phyloP scores from a whole-genome alignment of 495 filamentous ascomycete genomes.

The Trichoderma orchidacearum region DNA sequence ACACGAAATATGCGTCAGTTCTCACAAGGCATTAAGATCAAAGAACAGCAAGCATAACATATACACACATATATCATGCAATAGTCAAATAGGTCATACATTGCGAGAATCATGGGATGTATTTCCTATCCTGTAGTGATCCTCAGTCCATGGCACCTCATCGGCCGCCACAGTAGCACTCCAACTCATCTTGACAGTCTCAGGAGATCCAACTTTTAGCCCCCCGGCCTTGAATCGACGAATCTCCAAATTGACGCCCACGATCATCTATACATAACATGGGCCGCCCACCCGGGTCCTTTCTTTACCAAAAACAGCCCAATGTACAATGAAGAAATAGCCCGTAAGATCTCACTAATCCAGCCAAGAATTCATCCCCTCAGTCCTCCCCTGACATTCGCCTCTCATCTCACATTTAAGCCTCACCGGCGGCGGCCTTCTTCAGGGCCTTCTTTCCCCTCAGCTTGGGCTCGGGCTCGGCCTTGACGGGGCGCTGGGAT shows the following conservation, averaged over 20 bases:
- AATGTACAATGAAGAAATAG: neutral
- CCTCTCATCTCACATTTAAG: conserved; percentile 4
- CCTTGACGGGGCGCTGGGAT: conserved; percentile 69
- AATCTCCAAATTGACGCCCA: too few relatives aligned
- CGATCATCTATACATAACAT: neutral
- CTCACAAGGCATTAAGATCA: too few relatives aligned
- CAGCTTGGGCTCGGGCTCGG: conserved; percentile 53
- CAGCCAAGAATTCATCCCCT: neutral
- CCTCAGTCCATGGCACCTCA: neutral
- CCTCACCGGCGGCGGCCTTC: conserved; percentile 38
- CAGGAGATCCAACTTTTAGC: neutral
- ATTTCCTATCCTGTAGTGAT: neutral
- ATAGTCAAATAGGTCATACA: neutral
- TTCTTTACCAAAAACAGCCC: neutral
- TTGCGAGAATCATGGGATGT: neutral
- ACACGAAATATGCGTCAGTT: too few relatives aligned
- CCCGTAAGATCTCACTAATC: neutral
- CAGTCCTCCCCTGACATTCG: neutral
- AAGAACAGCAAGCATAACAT: too few relatives aligned
- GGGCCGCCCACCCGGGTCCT: neutral
- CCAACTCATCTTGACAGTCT: neutral
- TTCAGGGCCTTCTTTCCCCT: conserved; percentile 73
- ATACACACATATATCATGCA: too few relatives aligned
- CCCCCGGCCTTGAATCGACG: neutral
- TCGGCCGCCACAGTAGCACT: neutral